Base-by-base conservation (phyloP, 2,329 filamentous ascomycete genomes). In the Diaporthe ampelina region DNA sequence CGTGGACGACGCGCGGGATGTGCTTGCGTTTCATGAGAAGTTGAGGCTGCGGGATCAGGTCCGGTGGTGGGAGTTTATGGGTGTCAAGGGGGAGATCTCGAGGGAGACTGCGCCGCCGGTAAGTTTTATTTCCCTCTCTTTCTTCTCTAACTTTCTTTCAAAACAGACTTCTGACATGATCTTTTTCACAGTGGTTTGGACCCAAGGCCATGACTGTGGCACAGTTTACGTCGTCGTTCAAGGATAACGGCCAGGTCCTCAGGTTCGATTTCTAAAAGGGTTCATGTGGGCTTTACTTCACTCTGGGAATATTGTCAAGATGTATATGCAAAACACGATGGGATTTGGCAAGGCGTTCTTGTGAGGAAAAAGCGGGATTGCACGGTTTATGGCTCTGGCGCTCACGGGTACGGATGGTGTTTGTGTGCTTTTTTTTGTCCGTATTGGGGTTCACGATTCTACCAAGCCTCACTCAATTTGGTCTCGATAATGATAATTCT, bases 21-120 rank as follows among this genome's bases (percentile, higher is more conserved):
- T 75, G 26, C 56, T 70, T 35, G 52, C 9, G 21, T 67, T 65
- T 9, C 74, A 75, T 17, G 50, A 37, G 8, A 71, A 67, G 52
- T 21, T 75, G 17, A 71, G 43, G 50, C 29, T 75, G 8, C 56
- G 29, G 37, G 65, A 61, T 11, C 17, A 72, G 56, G 29, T 73
- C 21, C n/a, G 70, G 26, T 75, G 73, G 73, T 52, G 63, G 7
- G 70, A 75, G 48, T 73, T 69, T 21, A 50, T 75, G 70, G 70
- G 70, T 6, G 65, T 43, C n/a, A 50, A 70, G 48, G 65, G 65
- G 26, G 67, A 58, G 43, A 37, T 61, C 5, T 71, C 56, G 21
- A 15, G 48, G 45, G 69, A 71, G 32, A 71, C 29, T 43, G 69
- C 69, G 69, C 69, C 69, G 10, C 69, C 69, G 6, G 68, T 70